Base-by-base conservation (phyloP, 2,329 filamentous ascomycete genomes). In the Penicillium sp. region DNA sequence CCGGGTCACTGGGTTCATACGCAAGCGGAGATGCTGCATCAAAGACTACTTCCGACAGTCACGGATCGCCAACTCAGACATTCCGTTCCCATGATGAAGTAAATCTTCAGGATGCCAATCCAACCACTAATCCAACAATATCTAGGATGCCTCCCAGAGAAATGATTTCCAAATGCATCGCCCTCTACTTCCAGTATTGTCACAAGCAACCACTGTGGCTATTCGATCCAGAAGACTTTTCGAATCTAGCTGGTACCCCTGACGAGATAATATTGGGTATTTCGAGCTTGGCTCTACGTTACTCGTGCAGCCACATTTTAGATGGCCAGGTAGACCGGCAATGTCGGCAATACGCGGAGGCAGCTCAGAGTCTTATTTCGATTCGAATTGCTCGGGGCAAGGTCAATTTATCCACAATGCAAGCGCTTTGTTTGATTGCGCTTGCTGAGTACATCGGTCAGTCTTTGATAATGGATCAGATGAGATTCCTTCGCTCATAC, bases 401-500 rank as follows among this genome's bases (percentile, higher is more conserved):
- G 0, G 82, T 84, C 3, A 77, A 81, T 58, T 68, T 84, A 3
- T 72, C 76, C 3, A 84, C 81, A 0, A 79, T 84, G 5, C 80
- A 84, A 63, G 82, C 80, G 60, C 62, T 84, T 5, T 84, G 82
- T 68, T 69, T 84, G 6, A 74, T 84, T 4, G 78, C 81, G 0
- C 82, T 82, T 45, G 81, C 80, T 4, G 79, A 76, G 1, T 83
- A 83, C 56, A 80, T 82, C 48, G 80, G 82, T 81, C 74, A 43
- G 70, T 57, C 11, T 40, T 14, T 16, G 0, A 13, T 11, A 0
- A 7, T 5, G 0, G 2, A 26, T 19, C 13, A 1, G 7, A 10
- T 22, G 1, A 19, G 4, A 28, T 22, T 33, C 1, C 42, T 26
- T 38, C 52, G 26, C 62, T 72, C 40, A 68, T 33, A 49, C 40